Percentiles rank a stretch among this genome's conserved stretches.
These are phyloP conservation scores for Bretschneidera sinensis DNA, from an alignment of 345 rosid genomes.

Conservation along the genomic window DNA sequence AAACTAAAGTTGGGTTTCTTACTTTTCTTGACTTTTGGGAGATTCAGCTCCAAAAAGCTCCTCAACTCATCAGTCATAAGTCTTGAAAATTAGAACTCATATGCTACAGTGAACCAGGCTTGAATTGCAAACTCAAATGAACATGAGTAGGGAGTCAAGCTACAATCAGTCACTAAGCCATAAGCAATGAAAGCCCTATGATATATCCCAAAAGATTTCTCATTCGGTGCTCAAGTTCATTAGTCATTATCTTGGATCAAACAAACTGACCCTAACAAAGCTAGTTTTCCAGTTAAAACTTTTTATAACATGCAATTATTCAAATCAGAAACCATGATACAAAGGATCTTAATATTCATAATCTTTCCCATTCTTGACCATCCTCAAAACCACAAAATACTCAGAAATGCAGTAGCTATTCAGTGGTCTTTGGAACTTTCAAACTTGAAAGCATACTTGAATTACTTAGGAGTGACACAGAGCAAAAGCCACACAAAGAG, in stretches of 20 bases:
- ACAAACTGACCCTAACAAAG: not conserved
- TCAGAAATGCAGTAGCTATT: no score
- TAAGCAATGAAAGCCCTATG: not conserved
- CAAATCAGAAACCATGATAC: no score
- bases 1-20: slow-evolving; percentile 74
- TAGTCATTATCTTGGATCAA: not conserved
- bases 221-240: no score
- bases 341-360: no score
- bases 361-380: no score
- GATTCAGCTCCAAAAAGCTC: slow-evolving; percentile 78
- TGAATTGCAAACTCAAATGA: not conserved
- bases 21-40: slow-evolving; percentile 80
- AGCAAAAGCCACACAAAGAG: no score
- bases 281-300: not conserved
- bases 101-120: not conserved
- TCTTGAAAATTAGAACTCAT: slow-evolving; percentile 20
- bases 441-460: no score
- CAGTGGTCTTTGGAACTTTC: no score
- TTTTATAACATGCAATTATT: no score
- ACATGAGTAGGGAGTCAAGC: not conserved
- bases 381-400: no score
- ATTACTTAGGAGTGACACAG: no score
- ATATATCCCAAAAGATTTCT: not conserved
- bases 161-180: not conserved
- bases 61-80: slow-evolving; percentile 84